Evolutionary conservation across 805 yeast species (phyloP), one percentile per base, ranked within the genome.

Genomic region (Cyberlindnera saturnus): DNA sequence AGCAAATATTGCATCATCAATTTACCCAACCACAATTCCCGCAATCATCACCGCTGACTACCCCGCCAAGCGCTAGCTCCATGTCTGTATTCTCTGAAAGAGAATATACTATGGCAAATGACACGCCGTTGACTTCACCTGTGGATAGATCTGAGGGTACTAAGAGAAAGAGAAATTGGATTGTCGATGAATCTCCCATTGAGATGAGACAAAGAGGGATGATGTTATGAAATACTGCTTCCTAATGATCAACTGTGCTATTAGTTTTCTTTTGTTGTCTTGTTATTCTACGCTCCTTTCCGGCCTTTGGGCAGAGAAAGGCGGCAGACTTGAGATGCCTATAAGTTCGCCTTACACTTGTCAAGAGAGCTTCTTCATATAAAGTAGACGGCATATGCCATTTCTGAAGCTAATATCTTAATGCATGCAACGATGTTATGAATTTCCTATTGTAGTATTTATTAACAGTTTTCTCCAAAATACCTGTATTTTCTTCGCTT

Each of bases 361-460:
- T 13, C 14, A 11, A 34, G 14, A 17, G 23, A 17, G 20, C 18
- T 13, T 33, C n/a, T 18, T 34, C 23, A 18, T 34, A 34, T 20
- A 34, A 5, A n/a, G 14, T 11, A 34, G 26, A 15, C 11, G 6
- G 36, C 26, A 5, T 23, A 23, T 3, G 18, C 28, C 16, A 14
- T 34, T n/a, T n/a, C 36, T 11, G 20, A 19, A 34, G 36, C 38
- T 36, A 36, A 23, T 23, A 36, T 26, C 38, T 36, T 34, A 36
- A 36, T 36, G 30, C 38, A 36, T 36, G 38, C 30, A 36, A 36
- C n/a, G 38, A 36, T 36, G 38, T 36, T 26, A 36, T 26, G 38
- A 36, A 36, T 36, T 11, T 16, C 14, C 4, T 5, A 11, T 33
- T 33, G 35, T 33, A 33, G 35, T 33, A 6, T n/a, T 10, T 23